Percentiles rank a stretch among this genome's conserved stretches.
These are phyloP conservation scores for Aspergillus sp. DNA, from an alignment of 2,329 filamentous ascomycete species.

Conservation along the genomic window DNA sequence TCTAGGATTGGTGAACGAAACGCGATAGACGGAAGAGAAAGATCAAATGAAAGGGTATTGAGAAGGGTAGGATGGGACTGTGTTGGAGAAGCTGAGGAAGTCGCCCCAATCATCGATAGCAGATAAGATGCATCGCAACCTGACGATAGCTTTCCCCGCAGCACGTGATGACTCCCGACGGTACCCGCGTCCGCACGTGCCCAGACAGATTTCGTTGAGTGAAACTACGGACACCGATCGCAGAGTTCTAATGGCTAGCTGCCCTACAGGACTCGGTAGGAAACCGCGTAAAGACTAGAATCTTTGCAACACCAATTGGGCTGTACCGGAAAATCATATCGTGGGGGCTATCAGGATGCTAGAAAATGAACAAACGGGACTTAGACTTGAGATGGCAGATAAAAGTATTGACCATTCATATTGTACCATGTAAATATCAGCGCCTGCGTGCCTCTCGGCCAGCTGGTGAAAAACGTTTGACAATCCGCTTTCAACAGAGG, in stretches of 20 bases:
- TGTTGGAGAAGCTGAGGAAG: slow-evolving; percentile 3
- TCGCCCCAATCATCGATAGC: slow-evolving; percentile 4
- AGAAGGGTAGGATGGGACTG: not conserved
- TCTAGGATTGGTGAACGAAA: not conserved
- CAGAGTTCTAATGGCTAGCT: too few species aligned
- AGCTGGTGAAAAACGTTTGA: not conserved
- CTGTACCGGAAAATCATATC: not conserved
- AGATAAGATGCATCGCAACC: slow-evolving; percentile 18
- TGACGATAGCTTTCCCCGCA: slow-evolving; percentile 23
- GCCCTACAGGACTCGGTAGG: too few species aligned
- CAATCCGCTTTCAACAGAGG: not conserved
- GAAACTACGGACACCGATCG: too few species aligned
- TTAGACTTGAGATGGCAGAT: not conserved
- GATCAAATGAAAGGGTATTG: not conserved
- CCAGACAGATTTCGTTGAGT: too few species aligned
- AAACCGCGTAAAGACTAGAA: too few species aligned
- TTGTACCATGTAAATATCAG: not conserved
- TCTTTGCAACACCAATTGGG: too few species aligned
- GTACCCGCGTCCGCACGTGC: slow-evolving; percentile 7
- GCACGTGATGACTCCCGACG: slow-evolving; percentile 22
- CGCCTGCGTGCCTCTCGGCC: too few species aligned
- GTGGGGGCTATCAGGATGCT: too few species aligned
- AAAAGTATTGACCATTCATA: not conserved
- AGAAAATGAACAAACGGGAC: not conserved
- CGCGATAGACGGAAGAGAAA: not conserved